These are phyloP conservation scores for Hanseniaspora clermontiae DNA, from an alignment of 805 yeast genomes.

Conservation along the genomic window DNA sequence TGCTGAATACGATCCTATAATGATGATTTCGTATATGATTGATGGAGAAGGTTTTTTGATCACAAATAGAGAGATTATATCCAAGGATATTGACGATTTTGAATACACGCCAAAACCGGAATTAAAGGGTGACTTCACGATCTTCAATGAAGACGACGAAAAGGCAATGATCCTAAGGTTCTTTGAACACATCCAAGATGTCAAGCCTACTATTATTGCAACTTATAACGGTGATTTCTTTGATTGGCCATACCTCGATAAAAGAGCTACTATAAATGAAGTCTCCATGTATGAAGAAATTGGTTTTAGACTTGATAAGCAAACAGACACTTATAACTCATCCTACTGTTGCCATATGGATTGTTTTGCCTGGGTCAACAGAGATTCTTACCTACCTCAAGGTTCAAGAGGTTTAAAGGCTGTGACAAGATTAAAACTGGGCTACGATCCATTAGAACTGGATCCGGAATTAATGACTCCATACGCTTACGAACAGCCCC, in stretches of 20 bases:
- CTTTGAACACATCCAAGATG: conserved; percentile 82
- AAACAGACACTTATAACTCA: conserved; percentile 77
- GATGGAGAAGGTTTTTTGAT: conserved; percentile 93
- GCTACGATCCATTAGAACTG: conserved; percentile 89
- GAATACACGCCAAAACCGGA: conserved; percentile 97
- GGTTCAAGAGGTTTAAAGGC: conserved; percentile 98
- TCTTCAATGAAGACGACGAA: conserved; percentile 84
- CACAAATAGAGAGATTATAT: conserved; percentile 85
- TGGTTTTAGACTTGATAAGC: conserved; percentile 80
- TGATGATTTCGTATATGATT: conserved; percentile 99
- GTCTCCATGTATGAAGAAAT: conserved; percentile 82
- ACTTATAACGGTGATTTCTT: conserved; percentile 97
- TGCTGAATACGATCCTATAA: conserved; percentile 74
- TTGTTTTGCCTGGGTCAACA: conserved; percentile 92
- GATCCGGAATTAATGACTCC: conserved; percentile 99
- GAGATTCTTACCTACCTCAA: conserved; percentile 94
- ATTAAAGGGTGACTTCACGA: conserved; percentile 76
- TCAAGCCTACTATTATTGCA: conserved; percentile 88
- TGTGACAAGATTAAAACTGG: conserved; percentile 87
- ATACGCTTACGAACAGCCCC: conserved; percentile 89
- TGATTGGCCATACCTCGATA: conserved; percentile 98
- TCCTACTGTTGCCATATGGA: conserved; percentile 93
- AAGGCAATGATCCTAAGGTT: conserved; percentile 59
- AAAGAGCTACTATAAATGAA: conserved; percentile 72
- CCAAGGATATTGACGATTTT: conserved; percentile 90